Evolutionary conservation across 2,329 filamentous ascomycete genomes (phyloP), one percentile per base, ranked within the genome.

Genomic region (Tympanopsis confertula): DNA sequence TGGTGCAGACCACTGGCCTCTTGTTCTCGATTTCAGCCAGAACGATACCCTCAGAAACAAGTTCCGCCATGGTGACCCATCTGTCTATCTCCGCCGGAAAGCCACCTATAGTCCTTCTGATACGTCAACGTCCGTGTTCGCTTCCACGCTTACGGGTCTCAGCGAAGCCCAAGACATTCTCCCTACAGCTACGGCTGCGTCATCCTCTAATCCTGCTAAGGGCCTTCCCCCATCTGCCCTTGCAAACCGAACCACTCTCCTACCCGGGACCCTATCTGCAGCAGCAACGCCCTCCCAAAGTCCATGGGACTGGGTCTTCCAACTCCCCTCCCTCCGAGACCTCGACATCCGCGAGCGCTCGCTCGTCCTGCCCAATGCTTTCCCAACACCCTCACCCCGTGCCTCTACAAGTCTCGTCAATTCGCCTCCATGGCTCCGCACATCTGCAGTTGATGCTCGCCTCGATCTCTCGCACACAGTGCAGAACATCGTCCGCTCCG

Each of bases 1-100:
- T 2, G 69, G 77, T 3, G 66, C 61, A 66, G 49, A 69, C 3
- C 89, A 86, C 62, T 95, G 88, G 88, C 80, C 85, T 30, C 69
- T 93, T 3, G 76, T 78, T 4, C 66, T 94, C 3, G 79, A 91
- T 51, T 86, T 95, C 44, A 63, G 62, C 3, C 62, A 67, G 36
- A 76, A 82, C 40, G 64, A 78, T 0, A 57, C 65, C 0, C 72
- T 91, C 36, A 63, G 73, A 4, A 58, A 68, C 1, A 73, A 78
- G 3, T 86, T 94, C 60, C 63, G 62, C 10, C 65, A 67, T 15
- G 67, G 68, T 41, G 78, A 79, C 19, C 86, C 93, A 47, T 83
- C 75, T 2, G 63, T 95, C 30, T 79, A 78, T 49, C 75, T 94
- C 4, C 74, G 82, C 14, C 70, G 82, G 13, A 75, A 86, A 39